Evolutionary conservation across 2,329 filamentous ascomycete species (phyloP).

Genomic region (Fusarium pseudonygamai): DNA sequence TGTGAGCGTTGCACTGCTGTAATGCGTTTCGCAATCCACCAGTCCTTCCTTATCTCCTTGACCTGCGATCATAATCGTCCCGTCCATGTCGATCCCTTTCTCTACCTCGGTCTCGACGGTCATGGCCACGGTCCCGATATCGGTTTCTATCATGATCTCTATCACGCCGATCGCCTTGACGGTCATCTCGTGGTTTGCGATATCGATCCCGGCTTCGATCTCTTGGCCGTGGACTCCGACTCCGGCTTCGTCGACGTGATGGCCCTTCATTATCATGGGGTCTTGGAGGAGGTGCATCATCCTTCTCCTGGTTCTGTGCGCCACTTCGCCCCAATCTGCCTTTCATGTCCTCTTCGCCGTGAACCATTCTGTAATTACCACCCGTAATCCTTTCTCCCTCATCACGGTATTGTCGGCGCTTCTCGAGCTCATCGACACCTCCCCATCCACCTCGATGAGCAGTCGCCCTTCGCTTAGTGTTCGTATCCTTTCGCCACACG

Average conservation of each 20-base stretch:
- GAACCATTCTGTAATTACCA: constrained; percentile 79
- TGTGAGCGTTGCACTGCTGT: constrained; percentile 25
- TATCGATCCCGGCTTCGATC: constrained; percentile 42
- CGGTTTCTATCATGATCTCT: constrained; percentile 41
- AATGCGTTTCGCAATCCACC: constrained; percentile 20
- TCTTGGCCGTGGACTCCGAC: constrained; percentile 30
- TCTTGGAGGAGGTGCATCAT: constrained; percentile 18
- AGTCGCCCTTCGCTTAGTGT: constrained; percentile 75
- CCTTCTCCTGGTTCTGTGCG: constrained; percentile 36
- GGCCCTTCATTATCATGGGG: constrained; percentile 14
- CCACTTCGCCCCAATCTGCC: constrained; percentile 57
- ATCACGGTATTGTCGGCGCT: constrained; percentile 88
- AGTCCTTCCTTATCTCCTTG: constrained; percentile 35
- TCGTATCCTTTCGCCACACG: constrained; percentile 86
- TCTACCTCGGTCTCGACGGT: constrained; percentile 36
- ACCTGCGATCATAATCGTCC: constrained; percentile 32
- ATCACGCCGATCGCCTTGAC: constrained; percentile 42
- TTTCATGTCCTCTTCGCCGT: constrained; percentile 76
- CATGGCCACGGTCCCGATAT: constrained; percentile 45
- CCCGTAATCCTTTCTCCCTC: constrained; percentile 59
- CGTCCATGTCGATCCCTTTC: constrained; percentile 36
- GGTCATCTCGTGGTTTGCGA: constrained; percentile 40
- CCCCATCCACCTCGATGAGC: constrained; percentile 81
- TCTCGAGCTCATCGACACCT: constrained; percentile 87
- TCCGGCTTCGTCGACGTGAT: constrained; percentile 26